Percentiles rank a stretch among this genome's conserved stretches.
phyloP scores from a whole-genome alignment of 495 filamentous ascomycete species.

The Daldinia caldariorum region DNA sequence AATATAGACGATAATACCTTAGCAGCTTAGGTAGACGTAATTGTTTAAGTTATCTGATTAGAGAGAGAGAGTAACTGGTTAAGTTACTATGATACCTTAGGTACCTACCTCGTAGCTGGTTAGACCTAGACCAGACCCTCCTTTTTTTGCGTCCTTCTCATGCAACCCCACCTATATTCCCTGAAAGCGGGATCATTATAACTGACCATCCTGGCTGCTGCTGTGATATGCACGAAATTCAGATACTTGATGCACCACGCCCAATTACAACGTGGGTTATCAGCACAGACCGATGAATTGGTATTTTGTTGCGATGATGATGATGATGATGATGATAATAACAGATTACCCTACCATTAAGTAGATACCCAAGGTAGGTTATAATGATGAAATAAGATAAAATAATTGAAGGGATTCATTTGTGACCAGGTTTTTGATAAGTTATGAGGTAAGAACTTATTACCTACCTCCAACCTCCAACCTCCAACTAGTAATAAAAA shows the following conservation, averaged over 20 bases:
- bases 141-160: constrained; percentile 9
- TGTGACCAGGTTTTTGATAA: constrained; percentile 12
- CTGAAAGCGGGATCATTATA: constrained; percentile 26
- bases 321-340: constrained; percentile 4
- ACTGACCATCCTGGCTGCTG: constrained; percentile 14
- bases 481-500: background rate
- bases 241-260: constrained; percentile 22
- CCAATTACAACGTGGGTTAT: constrained; percentile 28
- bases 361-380: too few species aligned
- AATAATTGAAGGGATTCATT: background rate
- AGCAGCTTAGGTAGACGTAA: background rate
- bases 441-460: background rate
- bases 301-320: background rate
- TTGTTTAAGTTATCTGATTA: background rate
- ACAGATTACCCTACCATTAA: background rate
- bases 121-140: background rate
- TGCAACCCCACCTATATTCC: constrained; percentile 18
- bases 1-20: background rate
- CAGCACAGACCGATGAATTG: constrained; percentile 24
- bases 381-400: background rate
- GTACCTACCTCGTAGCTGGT: too few species aligned
- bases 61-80: too few species aligned
- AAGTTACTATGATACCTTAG: too few species aligned
- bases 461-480: background rate
- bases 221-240: constrained; percentile 39